phyloP scores from a whole-genome alignment of 805 yeast species.

The Kuraishia ogatae region DNA sequence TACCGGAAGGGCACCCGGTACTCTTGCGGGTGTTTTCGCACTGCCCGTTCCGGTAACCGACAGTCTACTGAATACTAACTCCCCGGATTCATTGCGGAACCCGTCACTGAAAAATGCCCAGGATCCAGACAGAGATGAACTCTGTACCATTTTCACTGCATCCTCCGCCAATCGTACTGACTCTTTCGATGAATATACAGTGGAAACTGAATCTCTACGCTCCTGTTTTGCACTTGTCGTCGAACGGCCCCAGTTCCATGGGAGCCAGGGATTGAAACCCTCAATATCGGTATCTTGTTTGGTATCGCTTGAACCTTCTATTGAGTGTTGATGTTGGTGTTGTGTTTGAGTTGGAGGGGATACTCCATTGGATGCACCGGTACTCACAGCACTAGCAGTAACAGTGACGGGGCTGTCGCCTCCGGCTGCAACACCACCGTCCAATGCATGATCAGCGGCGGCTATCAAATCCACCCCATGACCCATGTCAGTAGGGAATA shows the following conservation, averaged over 20 bases:
- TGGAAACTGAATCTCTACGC: slow-evolving; percentile 1
- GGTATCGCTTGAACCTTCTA: not conserved
- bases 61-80: slow-evolving; percentile 13
- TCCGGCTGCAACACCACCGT: not conserved
- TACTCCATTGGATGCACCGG: no score
- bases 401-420: not conserved
- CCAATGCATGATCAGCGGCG: not conserved
- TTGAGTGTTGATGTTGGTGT: not conserved
- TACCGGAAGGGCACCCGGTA: slow-evolving; percentile 15
- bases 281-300: not conserved
- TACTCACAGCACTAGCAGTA: no score
- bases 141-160: slow-evolving; percentile 14
- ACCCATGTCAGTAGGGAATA: not conserved
- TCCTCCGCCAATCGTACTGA: slow-evolving; percentile 15
- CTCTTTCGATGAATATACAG: slow-evolving; percentile 10
- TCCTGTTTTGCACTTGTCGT: not conserved
- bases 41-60: slow-evolving; percentile 21
- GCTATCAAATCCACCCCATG: not conserved
- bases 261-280: slow-evolving; percentile 7
- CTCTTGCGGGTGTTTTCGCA: slow-evolving; percentile 16
- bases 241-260: slow-evolving; percentile 11
- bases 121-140: slow-evolving; percentile 12
- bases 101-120: slow-evolving; percentile 17
- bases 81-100: slow-evolving; percentile 1
- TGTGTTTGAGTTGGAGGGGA: not conserved